Evolutionary conservation across 305 asterid genomes (phyloP).

Genomic region (Fraxinus floribunda): DNA sequence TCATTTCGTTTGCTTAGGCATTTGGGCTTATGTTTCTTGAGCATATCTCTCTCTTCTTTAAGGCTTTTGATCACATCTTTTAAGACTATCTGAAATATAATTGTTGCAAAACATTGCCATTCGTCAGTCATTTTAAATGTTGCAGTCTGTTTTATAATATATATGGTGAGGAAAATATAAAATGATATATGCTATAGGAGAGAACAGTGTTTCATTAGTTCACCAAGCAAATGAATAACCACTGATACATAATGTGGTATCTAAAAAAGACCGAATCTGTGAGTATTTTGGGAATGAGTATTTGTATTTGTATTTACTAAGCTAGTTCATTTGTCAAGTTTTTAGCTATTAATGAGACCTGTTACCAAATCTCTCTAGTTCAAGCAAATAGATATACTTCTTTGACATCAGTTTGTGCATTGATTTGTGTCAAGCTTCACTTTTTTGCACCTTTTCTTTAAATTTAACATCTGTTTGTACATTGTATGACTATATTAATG

Average conservation of each 20-base stretch:
- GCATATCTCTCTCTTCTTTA: slow-evolving; percentile 10
- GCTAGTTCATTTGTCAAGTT: no score
- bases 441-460: no score
- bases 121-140: not conserved
- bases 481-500: no score
- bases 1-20: slow-evolving; percentile 1
- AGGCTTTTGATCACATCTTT: not conserved
- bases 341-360: no score
- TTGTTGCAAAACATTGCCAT: not conserved
- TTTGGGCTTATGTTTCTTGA: slow-evolving; percentile 6
- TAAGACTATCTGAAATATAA: slow-evolving; percentile 11
- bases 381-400: no score
- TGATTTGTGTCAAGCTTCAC: no score
- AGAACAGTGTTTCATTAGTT: not conserved
- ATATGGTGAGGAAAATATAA: not conserved
- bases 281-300: not conserved
- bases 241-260: not conserved
- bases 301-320: no score
- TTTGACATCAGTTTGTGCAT: no score
- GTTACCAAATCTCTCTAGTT: no score
- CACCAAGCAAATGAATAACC: not conserved
- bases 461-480: no score
- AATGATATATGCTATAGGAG: not conserved
- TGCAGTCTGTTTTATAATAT: not conserved
- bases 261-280: not conserved